Evolutionary conservation across 176 grass and related monocot species (phyloP), one percentile per base, ranked within the genome.

Genomic region (Avena insularis): DNA sequence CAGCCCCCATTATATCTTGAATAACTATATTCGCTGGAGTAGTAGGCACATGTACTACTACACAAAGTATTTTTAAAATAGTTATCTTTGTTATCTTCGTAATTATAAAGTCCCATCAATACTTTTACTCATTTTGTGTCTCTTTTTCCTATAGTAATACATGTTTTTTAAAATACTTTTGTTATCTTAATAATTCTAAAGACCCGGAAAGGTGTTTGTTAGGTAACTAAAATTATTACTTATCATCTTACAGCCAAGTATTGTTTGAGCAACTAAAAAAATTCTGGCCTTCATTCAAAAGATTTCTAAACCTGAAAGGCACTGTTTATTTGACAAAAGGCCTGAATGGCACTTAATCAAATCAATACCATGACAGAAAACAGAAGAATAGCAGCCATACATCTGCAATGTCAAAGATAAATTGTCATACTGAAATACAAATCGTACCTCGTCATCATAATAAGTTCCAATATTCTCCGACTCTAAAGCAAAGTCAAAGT

Each of bases 381-480:
- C 33, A 43, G 51, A 82, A 85, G 38, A 71, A 81, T 20, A 15
- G 69, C 29, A 86, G 33, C 38, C 59, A 83, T 53, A 46, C 0
- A 19, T 82, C 50, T 77, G 68, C 29, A 84, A 68, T 51, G 29
- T 55, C 43, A 13, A n/a, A 72, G 12, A 64, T 12, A 53, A 66
- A 84, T 27, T 64, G 57, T 62, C 54, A 84, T 89, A 71, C 20
- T 48, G 79, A 12, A 78, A 86, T 31, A 33, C 25, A 88, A 63
- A 16, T 64, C 65, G 69, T 92, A 94, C 95, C 95, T 98, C 90
- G 35, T 92, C 87, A 73, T 87, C 89, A 81, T 90, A 68, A 70
- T 98, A 98, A 75, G 80, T 90, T 57, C 93, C 95, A 25, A 98
- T 98, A 82, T 98, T 98, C 67, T 91, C 87, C 3, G 87, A 90